Evolutionary conservation across 129 eudicot genomes (phyloP), one percentile per base, ranked within the genome.

Genomic region (Saposhnikovia divaricata): DNA sequence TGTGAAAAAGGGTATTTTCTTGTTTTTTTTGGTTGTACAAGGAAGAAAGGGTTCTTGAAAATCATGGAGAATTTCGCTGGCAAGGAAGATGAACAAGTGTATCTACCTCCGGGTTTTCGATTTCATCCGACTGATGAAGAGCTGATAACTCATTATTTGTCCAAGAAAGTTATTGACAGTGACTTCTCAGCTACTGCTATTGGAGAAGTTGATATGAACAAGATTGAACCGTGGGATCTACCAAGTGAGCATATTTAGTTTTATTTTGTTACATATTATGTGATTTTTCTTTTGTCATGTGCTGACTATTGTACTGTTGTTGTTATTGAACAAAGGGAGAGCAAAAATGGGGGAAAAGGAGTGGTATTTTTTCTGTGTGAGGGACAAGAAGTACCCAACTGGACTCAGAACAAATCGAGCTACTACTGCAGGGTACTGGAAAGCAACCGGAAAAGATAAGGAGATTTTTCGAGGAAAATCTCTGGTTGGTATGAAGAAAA

Each of bases 331-430:
- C 78, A 78, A 59, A 96, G 99, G 83, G 93, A 85, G 83, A 82
- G 99, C 98, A 44, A 92, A 90, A 87, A 81, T 96, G 87, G 98
- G 98, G 75, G 98, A 89, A 81, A 92, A 92, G n/a, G 99, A 96
- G 81, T 96, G 97, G 97, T 96, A 96, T 70, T 96, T 96, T 85
- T 96, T 96, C 86, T 92, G 95, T 83, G 88, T 92, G 70, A 89
- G 91, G 28, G 99, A 96, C 85, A 96, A 91, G 74, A 96, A 96
- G 83, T 96, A 96, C 81, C 99, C 99, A 31, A 96, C 99, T 34
- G 99, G 99, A 10, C 77, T 92, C 75, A 85, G 99, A 55, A 96
- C 99, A 57, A 96, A 96, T 81, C 77, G 99, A 70, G 99, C 99
- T 28, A 95, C 98, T 44, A 88, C 93, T 5, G 87, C 89, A 1